Base-by-base conservation (phyloP, 2,329 filamentous ascomycete species). In the Trichothecium roseum region DNA sequence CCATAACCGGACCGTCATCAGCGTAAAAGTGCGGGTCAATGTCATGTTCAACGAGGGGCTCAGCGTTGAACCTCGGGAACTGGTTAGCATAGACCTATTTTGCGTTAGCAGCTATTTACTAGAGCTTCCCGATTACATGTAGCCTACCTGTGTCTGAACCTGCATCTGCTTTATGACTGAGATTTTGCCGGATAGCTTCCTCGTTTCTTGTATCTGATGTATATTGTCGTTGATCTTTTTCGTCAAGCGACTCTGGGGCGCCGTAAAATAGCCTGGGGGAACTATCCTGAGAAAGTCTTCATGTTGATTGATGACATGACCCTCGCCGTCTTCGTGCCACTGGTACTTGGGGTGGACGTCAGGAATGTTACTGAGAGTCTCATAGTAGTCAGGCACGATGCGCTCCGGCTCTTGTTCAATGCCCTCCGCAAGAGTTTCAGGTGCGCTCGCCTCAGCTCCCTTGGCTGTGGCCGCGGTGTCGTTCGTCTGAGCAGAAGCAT, bases 141-240 rank as follows among this genome's bases (percentile, higher is more conserved):
- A 12, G 13, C 65, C 53, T 74, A 86, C 84, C 73, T 95, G 91
- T 35, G 87, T 85, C 57, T 98, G 91, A 36, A 96, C 77, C 61
- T 98, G 91, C 91, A 98, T 98, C 63, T 98, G 91, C 64, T 96
- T 98, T 55, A 98, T 91, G 42, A 98, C 86, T 33, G 85, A 81
- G 54, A 98, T 94, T 62, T 96, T 98, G 9, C 87, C 87, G 50
- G 87, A 94, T 20, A 98, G 73, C 54, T 95, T 96, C 46, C 91
- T 74, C 1, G 91, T 98, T 51, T 96, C 89, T 56, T 98, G 91
- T 71, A 98, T 88, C 53, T 95, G 88, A 41, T 78, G 77, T 59
- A 96, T 85, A 48, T 98, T 98, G 37, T 78, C 75, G 47, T 95
- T 85, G 59, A 98, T 81, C 53, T 81, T 89, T 47, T 76, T 77